Percentiles rank a stretch among this genome's conserved stretches.
phyloP scores from a whole-genome alignment of 495 filamentous ascomycete species.

The Aspergillus kassunensis region DNA sequence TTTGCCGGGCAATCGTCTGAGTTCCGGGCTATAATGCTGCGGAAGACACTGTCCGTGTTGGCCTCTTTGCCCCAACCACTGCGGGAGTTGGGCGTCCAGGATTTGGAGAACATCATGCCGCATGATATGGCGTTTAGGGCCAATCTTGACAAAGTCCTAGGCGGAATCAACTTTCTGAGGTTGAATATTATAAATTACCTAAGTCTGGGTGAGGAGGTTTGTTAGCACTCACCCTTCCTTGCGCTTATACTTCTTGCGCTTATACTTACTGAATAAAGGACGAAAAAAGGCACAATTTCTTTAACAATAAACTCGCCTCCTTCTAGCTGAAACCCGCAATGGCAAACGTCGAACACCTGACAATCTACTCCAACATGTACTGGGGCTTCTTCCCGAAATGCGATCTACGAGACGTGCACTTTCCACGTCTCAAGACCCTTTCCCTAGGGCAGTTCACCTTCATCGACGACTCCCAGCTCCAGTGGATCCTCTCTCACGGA shows the following conservation, averaged over 20 bases:
- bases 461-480: constrained; percentile 23
- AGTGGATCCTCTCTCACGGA: constrained; percentile 25
- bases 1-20: not conserved
- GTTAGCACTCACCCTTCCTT: too few species aligned
- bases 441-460: constrained; percentile 23
- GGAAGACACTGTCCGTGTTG: constrained; percentile 5
- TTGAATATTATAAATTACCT: constrained; percentile 18
- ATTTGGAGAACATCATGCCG: constrained; percentile 19
- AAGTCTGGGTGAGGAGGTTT: not conserved
- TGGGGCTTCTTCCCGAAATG: constrained; percentile 23
- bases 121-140: not conserved
- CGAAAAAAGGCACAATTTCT: not conserved
- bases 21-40: constrained; percentile 15
- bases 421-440: constrained; percentile 22
- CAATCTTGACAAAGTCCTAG: constrained; percentile 11
- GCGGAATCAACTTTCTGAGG: constrained; percentile 11
- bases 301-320: constrained; percentile 1
- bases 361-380: constrained; percentile 20
- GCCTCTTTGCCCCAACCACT: constrained; percentile 7
- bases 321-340: constrained; percentile 24
- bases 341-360: constrained; percentile 21
- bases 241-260: too few species aligned
- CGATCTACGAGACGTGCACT: constrained; percentile 16
- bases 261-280: not conserved
- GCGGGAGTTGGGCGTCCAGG: constrained; percentile 18